A percentile compares a stretch with the other conserved stretches of the same genome.
These are phyloP conservation scores for Bipolaris oryzae DNA, from an alignment of 2,329 filamentous ascomycete genomes.

Conservation along the genomic window DNA sequence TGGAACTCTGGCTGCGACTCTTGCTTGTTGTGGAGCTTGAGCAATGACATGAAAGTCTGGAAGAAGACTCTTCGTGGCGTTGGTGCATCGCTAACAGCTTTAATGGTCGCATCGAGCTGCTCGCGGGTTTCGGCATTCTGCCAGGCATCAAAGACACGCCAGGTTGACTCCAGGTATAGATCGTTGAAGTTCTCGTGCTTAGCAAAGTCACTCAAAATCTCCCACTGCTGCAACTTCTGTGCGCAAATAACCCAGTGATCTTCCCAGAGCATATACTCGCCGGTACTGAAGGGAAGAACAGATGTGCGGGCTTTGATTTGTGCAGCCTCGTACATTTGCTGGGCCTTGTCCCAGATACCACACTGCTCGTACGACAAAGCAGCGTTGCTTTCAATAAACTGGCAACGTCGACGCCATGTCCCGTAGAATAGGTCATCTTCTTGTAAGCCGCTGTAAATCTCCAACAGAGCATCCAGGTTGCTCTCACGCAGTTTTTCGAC, in stretches of 20 bases:
- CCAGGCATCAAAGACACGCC: conserved; percentile 96
- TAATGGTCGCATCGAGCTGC: conserved; percentile 89
- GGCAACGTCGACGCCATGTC: conserved; percentile 91
- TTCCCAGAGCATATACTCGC: conserved; percentile 99
- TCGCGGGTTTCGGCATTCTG: conserved; percentile 83
- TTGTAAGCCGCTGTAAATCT: conserved; percentile 86
- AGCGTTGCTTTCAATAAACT: conserved; percentile 97
- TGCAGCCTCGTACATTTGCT: conserved; percentile 93
- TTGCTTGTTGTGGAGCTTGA: conserved; percentile 90
- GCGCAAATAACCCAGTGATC: conserved; percentile 98
- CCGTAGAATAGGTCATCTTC: conserved; percentile 98
- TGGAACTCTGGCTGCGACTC: conserved; percentile 82
- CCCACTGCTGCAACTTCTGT: conserved; percentile 98
- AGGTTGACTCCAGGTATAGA: conserved; percentile 90
- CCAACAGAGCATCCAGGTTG: conserved; percentile 93
- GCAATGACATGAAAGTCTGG: conserved; percentile 95
- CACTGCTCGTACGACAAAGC: conserved; percentile 98
- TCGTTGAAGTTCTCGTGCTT: conserved; percentile 99
- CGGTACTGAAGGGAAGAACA: conserved; percentile 93
- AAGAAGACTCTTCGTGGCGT: conserved; percentile 95
- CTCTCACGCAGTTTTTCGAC: conserved; percentile 86
- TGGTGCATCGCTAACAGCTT: conserved; percentile 95
- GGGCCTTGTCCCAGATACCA: conserved; percentile 99
- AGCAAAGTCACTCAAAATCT: conserved; percentile 94
- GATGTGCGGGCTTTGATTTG: conserved; percentile 97